phyloP scores from a whole-genome alignment of 192 early-diverging fungal species.

The Coemansia sp. region DNA sequence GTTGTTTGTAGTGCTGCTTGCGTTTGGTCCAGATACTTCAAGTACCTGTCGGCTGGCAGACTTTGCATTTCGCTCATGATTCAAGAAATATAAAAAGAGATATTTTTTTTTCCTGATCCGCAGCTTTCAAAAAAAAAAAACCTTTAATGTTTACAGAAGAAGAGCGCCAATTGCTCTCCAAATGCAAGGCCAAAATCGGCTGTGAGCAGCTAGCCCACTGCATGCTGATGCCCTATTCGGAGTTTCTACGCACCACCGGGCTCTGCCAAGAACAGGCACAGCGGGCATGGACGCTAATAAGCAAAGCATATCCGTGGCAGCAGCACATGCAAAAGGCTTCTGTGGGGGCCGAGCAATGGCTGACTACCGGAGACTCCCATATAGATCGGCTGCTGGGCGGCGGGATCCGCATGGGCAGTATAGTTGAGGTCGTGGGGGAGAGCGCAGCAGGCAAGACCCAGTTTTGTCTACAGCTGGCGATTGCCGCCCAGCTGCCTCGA shows the following conservation, averaged over 20 bases:
- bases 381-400: constrained; percentile 61
- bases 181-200: constrained; percentile 25
- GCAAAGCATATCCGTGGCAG: constrained; percentile 20
- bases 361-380: constrained; percentile 55
- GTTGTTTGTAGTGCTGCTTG: constrained; percentile 5
- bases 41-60: constrained; percentile 8
- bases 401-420: constrained; percentile 58
- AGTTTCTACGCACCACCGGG: constrained; percentile 23
- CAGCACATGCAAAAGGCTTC: too few species aligned
- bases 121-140: too few species aligned
- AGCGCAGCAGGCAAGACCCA: constrained; percentile 86
- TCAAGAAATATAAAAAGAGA: neutral
- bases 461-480: constrained; percentile 75
- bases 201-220: constrained; percentile 24
- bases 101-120: neutral
- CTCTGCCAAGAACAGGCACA: constrained; percentile 13
- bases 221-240: constrained; percentile 23
- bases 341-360: constrained; percentile 27
- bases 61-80: constrained; percentile 8
- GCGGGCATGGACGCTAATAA: constrained; percentile 13
- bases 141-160: too few species aligned
- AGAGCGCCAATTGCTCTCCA: constrained; percentile 19
- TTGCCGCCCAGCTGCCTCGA: constrained; percentile 64
- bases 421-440: constrained; percentile 73
- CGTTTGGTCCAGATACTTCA: constrained; percentile 16